These are phyloP conservation scores for Kodamaea lidongshanica DNA, from an alignment of 805 yeast species.

Conservation along the genomic window DNA sequence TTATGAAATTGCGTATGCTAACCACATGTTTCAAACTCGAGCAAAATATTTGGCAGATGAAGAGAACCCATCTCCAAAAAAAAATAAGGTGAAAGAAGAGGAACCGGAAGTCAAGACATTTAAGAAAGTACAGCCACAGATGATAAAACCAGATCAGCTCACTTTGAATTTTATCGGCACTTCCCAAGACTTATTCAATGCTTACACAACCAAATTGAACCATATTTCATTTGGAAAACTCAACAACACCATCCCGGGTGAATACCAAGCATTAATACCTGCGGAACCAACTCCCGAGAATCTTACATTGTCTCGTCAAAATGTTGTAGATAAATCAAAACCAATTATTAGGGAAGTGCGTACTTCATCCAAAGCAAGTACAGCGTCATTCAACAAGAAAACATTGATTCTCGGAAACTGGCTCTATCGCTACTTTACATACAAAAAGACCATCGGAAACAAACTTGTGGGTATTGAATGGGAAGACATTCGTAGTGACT, in stretches of 20 bases:
- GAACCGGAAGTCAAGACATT: slow-evolving; percentile 11
- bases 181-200: too few species aligned
- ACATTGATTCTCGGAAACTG: slow-evolving; percentile 23
- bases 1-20: slow-evolving; percentile 43
- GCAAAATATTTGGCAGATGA: slow-evolving; percentile 35
- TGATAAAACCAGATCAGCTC: too few species aligned
- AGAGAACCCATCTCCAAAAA: slow-evolving; percentile 26
- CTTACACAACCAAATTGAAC: too few species aligned
- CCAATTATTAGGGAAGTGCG: slow-evolving; percentile 25
- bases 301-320: slow-evolving; percentile 17
- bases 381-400: slow-evolving; percentile 23
- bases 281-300: slow-evolving; percentile 7
- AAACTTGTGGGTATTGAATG: slow-evolving; percentile 37
- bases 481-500: slow-evolving; percentile 37
- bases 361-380: slow-evolving; percentile 18
- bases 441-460: slow-evolving; percentile 29
- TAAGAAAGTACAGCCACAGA: too few species aligned
- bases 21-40: slow-evolving; percentile 42
- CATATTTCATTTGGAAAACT: too few species aligned
- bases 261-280: slow-evolving; percentile 3
- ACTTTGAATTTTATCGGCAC: too few species aligned
- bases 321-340: slow-evolving; percentile 17
- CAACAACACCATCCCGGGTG: too few species aligned
- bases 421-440: slow-evolving; percentile 30
- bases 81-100: slow-evolving; percentile 24